Conservation (phyloP, 345 rosid species). For the Gossypium australe region DNA sequence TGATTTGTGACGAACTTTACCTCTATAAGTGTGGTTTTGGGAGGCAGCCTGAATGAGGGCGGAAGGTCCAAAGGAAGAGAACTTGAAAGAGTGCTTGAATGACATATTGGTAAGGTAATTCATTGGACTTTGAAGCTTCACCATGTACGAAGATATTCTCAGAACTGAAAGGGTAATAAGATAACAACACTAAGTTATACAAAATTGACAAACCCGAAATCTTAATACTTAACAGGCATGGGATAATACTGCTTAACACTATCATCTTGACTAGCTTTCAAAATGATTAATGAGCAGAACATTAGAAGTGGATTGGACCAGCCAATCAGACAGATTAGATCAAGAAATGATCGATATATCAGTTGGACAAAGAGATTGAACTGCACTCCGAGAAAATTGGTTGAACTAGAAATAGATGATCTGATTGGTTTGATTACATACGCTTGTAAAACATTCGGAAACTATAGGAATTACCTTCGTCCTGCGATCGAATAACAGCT, state of each 20-base stretch:
- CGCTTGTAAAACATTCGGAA: neutral
- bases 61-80: neutral
- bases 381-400: too few species aligned
- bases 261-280: too few species aligned
- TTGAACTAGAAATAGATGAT: too few species aligned
- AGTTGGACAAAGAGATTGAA: too few species aligned
- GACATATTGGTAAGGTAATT: neutral
- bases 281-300: too few species aligned
- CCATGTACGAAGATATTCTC: neutral
- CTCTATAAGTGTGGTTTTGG: neutral
- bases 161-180: neutral
- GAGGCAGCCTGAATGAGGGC: neutral
- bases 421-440: neutral
- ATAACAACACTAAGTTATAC: neutral
- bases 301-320: too few species aligned
- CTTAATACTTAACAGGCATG: too few species aligned
- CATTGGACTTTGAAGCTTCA: neutral
- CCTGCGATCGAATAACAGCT: constrained; percentile 20
- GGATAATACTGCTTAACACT: too few species aligned
- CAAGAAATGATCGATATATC: too few species aligned
- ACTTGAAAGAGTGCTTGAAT: neutral
- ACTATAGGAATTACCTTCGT: neutral
- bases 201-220: too few species aligned
- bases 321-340: too few species aligned
- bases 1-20: neutral